Evolutionary conservation across 306 rosid genomes (phyloP).

Genomic region (Fagus crenata): DNA sequence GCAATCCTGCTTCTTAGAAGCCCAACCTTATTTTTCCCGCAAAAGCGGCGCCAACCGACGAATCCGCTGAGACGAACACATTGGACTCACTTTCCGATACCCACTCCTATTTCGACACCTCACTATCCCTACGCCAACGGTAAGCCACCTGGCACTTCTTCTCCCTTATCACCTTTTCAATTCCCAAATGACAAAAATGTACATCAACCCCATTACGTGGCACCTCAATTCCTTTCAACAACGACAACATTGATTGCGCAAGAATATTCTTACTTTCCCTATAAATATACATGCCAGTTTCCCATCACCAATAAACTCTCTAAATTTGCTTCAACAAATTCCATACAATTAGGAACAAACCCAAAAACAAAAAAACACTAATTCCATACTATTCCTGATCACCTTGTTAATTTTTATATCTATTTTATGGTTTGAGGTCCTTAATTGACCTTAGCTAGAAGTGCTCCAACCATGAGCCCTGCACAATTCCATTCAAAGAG

Average conservation of each 20-base stretch:
- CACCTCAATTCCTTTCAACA: neutral
- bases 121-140: neutral
- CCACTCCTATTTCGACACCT: conserved; percentile 4
- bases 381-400: no score
- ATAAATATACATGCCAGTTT: neutral
- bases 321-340: conserved; percentile 7
- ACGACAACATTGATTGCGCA: neutral
- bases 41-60: conserved; percentile 22
- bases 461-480: conserved; percentile 40
- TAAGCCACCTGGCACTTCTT: neutral
- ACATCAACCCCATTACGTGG: neutral
- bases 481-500: conserved; percentile 40
- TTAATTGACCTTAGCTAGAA: no score
- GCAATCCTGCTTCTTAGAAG: neutral
- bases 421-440: no score
- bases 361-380: no score
- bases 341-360: neutral
- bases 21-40: conserved; percentile 22
- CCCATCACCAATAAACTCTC: neutral
- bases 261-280: neutral
- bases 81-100: neutral
- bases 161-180: neutral
- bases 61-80: conserved; percentile 9
- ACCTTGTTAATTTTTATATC: no score
- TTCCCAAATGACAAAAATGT: no score